Base-by-base conservation (phyloP, 1,139 yeast genomes). In the Geotrichum cucujoidarum region DNA sequence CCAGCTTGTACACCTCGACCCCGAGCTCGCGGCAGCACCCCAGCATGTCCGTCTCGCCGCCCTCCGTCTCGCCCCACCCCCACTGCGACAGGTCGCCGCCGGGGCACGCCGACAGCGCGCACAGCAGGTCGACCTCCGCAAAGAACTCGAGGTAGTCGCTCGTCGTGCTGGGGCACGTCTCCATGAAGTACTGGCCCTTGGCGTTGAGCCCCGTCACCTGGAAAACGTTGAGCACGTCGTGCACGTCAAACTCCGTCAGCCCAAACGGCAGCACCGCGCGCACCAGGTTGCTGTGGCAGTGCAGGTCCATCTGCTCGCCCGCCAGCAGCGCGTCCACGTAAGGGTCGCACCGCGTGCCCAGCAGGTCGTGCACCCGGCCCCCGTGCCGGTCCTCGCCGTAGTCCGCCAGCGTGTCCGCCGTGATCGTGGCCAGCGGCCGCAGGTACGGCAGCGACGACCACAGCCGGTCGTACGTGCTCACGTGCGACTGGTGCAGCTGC, bases 261-360 rank as follows among this genome's bases (percentile, higher is more conserved):
- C 85, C 85, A 54, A 68, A 68, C 1, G 83, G 82, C 50, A 75
- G 57, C 2, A 81, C 73, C 0, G 85, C 80, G 39, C 86, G 68
- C 18, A 76, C 74, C 54, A 81, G 69, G 59, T 80, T 80, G 34
- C 83, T 78, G 60, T 81, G 86, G 61, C 86, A 81, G 60, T 81
- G 86, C 64, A 74, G 74, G 57, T 80, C 83, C 59, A 77, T 77
- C 55, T 80, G 83, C 59, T 78, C 78, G 21, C 83, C 83, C 49
- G 81, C 77, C 44, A 81, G 69, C 54, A 80, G 65, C 52, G 77
- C 78, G 58, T 80, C 85, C 7, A 79, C 83, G 56, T 80, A 80
- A 1, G 86, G 86, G 55, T 80, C 86, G 59, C 86, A 80, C 52
- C 86, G 68, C 1, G 86, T 80, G 25, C 86, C 86, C 60, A 80